These are phyloP conservation scores for Bonia amplexicaulis DNA, from an alignment of 176 grass and related monocot species.

Conservation along the genomic window DNA sequence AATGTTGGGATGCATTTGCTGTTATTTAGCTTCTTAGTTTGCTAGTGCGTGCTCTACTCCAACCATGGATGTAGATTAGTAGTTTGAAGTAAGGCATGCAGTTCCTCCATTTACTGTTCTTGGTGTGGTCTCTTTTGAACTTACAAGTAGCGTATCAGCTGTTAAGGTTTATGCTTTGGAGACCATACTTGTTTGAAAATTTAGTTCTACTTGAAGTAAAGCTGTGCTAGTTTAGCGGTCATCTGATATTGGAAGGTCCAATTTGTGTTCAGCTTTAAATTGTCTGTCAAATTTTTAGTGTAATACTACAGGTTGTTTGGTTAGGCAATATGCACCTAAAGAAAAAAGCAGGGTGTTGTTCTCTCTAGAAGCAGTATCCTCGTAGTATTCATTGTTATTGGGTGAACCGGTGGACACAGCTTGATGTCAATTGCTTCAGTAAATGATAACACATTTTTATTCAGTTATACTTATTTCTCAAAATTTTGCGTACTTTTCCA, in stretches of 20 bases:
- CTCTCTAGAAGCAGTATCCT: conserved; percentile 30
- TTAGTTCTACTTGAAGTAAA: no score
- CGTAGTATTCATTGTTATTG: conserved; percentile 60
- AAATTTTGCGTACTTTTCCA: neutral
- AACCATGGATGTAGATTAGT: neutral
- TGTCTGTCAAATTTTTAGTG: neutral
- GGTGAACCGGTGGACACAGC: conserved; percentile 36
- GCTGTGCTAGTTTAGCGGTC: neutral
- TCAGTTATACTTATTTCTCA: neutral
- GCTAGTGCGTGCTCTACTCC: neutral
- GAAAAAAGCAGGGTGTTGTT: conserved; percentile 38
- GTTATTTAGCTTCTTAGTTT: neutral
- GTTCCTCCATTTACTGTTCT: neutral
- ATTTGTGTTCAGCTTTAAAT: neutral
- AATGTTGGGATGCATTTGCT: neutral
- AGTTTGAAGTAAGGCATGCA: neutral
- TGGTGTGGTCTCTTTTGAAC: neutral
- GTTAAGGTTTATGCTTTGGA: neutral
- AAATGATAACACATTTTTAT: conserved; percentile 47
- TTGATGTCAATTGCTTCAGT: conserved; percentile 47
- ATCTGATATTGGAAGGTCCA: neutral
- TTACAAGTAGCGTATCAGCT: neutral
- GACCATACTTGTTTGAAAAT: neutral
- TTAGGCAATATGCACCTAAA: neutral
- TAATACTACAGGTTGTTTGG: neutral